Conservation (phyloP, 2,329 filamentous ascomycete genomes). For the Sporothrix phasma region DNA sequence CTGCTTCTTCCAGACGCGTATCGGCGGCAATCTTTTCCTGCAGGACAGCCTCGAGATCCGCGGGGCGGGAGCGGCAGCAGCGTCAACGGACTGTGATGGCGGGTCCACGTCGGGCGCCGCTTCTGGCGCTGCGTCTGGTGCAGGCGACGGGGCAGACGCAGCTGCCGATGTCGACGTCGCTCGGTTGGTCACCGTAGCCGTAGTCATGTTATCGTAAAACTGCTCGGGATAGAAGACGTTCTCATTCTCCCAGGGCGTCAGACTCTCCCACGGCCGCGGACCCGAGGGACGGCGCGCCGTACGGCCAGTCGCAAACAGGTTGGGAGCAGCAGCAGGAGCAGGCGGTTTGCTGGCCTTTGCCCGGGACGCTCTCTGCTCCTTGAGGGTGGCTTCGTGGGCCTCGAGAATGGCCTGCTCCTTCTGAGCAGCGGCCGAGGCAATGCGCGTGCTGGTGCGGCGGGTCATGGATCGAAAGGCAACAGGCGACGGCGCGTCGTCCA, state of each 20-base stretch:
- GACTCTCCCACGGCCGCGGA: constrained; percentile 15
- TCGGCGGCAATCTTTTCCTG: constrained; percentile 15
- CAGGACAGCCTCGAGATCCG: constrained; percentile 8
- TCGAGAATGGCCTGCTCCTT: constrained; percentile 11
- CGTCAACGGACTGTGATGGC: too few relatives aligned
- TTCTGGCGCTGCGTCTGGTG: too few relatives aligned
- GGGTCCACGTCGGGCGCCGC: too few relatives aligned
- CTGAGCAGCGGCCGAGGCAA: constrained; percentile 14
- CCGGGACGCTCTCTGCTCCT: too few relatives aligned
- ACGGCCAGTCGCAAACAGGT: background rate
- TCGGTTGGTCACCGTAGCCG: background rate
- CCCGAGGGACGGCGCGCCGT: background rate
- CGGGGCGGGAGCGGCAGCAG: background rate
- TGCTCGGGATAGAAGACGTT: constrained; percentile 18
- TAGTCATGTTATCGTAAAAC: constrained; percentile 11
- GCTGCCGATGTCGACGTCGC: background rate
- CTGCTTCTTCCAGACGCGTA: constrained; percentile 8
- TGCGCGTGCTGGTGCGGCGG: constrained; percentile 17
- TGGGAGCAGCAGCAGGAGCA: background rate
- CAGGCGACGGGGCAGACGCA: too few relatives aligned
- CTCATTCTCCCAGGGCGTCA: constrained; percentile 18
- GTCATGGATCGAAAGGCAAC: constrained; percentile 9
- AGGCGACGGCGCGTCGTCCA: background rate
- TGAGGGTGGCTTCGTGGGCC: constrained; percentile 5
- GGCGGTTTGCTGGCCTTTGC: background rate